Evolutionary conservation across 371 early-diverging fungal genomes (phyloP), one percentile per base, ranked within the genome.

Genomic region (Rhizomucor miehei): DNA sequence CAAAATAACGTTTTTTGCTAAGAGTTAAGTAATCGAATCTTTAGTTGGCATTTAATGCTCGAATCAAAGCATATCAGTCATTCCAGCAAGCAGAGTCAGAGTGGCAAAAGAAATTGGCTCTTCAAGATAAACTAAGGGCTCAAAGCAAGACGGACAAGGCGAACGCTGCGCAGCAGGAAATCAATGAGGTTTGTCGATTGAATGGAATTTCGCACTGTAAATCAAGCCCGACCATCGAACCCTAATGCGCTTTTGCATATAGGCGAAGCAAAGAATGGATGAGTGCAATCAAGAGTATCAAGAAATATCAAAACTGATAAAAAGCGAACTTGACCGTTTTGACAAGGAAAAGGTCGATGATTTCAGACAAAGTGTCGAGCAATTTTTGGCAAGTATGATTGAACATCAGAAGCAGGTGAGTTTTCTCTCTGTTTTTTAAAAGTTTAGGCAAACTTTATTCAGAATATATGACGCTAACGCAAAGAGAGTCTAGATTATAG

Each of bases 341-440:
- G 94, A 95, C 63, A 76, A 76, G n/a, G 87, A 89, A 35, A 90
- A 90, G 54, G 88, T 93, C 14, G 85, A 85, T 29, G 94, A 93
- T 57, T 89, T 94, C 60, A 81, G 89, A 53, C 78, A 77, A 40
- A 76, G 89, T 29, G 79, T 92, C 16, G 89, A 92, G 60, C 73
- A 77, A 5, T 91, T 89, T 49, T 68, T 92, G 59, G 72, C 78
- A 35, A 83, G 85, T 36, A 84, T 93, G 84, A 79, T 91, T 44
- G 87, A 88, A 52, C 90, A 86, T 48, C 94, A 95, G 72, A 86
- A 89, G 48, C 82, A 92, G 77, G 87, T 90, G 67, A 46, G 29
- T 24, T 1, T 4, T 40, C n/a, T n/a, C n/a, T n/a, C n/a, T n/a
- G n/a, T n/a, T 29, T 29, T 29, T 29, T 29, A 29, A 29, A 29